Percentiles rank a stretch among this genome's conserved stretches.
phyloP scores from a whole-genome alignment of 768 basidiomycete species.

The Termitomyces sp. region DNA sequence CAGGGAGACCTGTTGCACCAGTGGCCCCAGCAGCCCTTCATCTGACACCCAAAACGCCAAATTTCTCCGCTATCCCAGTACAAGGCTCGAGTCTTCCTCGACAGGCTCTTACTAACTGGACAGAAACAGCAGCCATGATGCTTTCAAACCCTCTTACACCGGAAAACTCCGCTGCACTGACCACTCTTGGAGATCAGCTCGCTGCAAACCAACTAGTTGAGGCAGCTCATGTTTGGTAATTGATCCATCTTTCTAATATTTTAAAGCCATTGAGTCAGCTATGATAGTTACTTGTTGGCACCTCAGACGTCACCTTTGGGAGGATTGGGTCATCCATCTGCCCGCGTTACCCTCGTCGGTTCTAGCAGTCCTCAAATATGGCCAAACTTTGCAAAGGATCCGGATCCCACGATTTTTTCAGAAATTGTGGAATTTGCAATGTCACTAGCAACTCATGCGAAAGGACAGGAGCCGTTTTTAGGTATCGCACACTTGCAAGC shows the following conservation, averaged over 20 bases:
- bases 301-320: constrained; percentile 73
- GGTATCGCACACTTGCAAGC: constrained; percentile 86
- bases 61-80: constrained; percentile 44
- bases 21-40: constrained; percentile 34
- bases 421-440: constrained; percentile 92
- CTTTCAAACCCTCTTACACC: constrained; percentile 61
- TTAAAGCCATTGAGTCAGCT: constrained; percentile 5
- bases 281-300: constrained; percentile 75
- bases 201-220: constrained; percentile 64
- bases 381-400: constrained; percentile 55
- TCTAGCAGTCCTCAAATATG: constrained; percentile 48
- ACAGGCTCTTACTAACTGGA: constrained; percentile 73
- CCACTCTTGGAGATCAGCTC: constrained; percentile 84
- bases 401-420: constrained; percentile 76
- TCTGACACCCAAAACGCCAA: constrained; percentile 36
- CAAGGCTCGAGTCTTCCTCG: constrained; percentile 44
- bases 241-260: constrained; percentile 4
- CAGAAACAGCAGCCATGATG: constrained; percentile 82
- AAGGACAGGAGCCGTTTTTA: constrained; percentile 82
- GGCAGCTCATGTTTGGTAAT: constrained; percentile 91
- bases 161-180: constrained; percentile 71
- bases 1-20: constrained; percentile 31
- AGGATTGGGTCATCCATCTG: constrained; percentile 60
- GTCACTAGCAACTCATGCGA: constrained; percentile 62
- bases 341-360: constrained; percentile 73